Conservation (phyloP, 257 asterid genomes). For the Capsicum rhomboideum region DNA sequence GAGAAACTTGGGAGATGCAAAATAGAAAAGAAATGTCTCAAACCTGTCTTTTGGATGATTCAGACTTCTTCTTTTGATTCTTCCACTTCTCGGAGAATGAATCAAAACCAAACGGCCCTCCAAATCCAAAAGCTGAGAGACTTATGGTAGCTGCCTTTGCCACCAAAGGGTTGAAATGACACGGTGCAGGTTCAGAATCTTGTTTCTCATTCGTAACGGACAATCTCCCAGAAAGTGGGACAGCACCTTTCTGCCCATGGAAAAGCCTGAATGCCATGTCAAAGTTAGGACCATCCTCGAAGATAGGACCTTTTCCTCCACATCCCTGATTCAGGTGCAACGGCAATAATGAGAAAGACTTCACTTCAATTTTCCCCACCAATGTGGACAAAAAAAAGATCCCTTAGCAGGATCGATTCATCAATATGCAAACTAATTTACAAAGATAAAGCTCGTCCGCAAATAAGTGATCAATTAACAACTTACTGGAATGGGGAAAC, state of each 20-base stretch:
- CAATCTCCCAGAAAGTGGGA: conserved; percentile 70
- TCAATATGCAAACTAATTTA: background rate
- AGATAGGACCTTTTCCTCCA: conserved; percentile 80
- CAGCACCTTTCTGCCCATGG: conserved; percentile 92
- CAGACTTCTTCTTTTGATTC: conserved; percentile 43
- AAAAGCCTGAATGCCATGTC: conserved; percentile 82
- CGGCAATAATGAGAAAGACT: background rate
- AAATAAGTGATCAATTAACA: background rate
- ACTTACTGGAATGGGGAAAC: conserved; percentile 61
- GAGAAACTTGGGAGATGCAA: background rate
- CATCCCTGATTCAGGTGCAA: conserved; percentile 31
- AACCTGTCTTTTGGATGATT: conserved; percentile 61
- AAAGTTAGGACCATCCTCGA: conserved; percentile 94
- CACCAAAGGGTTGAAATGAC: conserved; percentile 82
- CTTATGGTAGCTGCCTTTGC: conserved; percentile 92
- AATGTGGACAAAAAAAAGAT: background rate
- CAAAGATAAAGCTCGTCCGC: background rate
- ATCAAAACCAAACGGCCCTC: conserved; percentile 87
- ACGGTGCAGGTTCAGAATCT: conserved; percentile 35
- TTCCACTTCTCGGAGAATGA: conserved; percentile 60
- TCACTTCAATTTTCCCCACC: background rate
- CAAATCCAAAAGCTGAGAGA: conserved; percentile 74
- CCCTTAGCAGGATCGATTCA: background rate
- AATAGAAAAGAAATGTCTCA: background rate
- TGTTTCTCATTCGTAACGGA: conserved; percentile 30